Percentiles rank a stretch among this genome's conserved stretches.
Conservation (phyloP, 768 basidiomycete genomes). For the Wakefieldia striispora region DNA sequence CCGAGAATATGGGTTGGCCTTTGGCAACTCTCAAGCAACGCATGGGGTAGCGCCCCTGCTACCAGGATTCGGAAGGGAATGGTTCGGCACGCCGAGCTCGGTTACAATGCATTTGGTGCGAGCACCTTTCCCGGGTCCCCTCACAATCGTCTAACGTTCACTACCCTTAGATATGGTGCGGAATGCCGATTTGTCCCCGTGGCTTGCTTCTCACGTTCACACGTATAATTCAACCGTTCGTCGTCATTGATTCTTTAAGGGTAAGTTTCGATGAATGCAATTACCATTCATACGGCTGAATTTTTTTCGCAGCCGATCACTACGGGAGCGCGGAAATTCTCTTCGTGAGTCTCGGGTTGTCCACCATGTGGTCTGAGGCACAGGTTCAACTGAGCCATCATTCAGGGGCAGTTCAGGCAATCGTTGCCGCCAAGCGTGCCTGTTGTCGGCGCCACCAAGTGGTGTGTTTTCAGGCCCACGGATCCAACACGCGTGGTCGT, state of each 20-base stretch:
- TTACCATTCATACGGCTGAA: slow-evolving; percentile 7
- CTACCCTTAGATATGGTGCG: slow-evolving; percentile 53
- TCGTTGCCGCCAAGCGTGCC: slow-evolving; percentile 39
- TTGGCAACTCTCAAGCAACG: slow-evolving; percentile 85
- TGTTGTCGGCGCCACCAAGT: slow-evolving; percentile 78
- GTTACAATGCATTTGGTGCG: slow-evolving; percentile 48
- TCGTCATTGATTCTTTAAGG: slow-evolving; percentile 18
- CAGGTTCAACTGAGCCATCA: not conserved
- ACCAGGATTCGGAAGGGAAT: slow-evolving; percentile 66
- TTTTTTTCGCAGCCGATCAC: slow-evolving; percentile 63
- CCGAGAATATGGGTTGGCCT: slow-evolving; percentile 76
- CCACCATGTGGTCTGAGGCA: not conserved
- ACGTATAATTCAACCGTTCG: not conserved
- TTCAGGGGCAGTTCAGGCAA: slow-evolving; percentile 68
- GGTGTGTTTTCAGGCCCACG: slow-evolving; percentile 71
- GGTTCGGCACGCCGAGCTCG: slow-evolving; percentile 57
- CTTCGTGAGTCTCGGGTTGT: slow-evolving; percentile 49
- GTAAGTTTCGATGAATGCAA: slow-evolving; percentile 15
- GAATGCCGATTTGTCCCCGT: slow-evolving; percentile 8
- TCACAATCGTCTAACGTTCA: slow-evolving; percentile 5
- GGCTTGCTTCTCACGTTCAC: slow-evolving; percentile 15
- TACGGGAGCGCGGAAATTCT: slow-evolving; percentile 83
- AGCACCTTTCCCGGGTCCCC: slow-evolving; percentile 9
- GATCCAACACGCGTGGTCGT: slow-evolving; percentile 54
- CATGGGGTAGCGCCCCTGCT: slow-evolving; percentile 77